Base-by-base conservation (phyloP, 257 asterid genomes). In the Penstemon eatonii region DNA sequence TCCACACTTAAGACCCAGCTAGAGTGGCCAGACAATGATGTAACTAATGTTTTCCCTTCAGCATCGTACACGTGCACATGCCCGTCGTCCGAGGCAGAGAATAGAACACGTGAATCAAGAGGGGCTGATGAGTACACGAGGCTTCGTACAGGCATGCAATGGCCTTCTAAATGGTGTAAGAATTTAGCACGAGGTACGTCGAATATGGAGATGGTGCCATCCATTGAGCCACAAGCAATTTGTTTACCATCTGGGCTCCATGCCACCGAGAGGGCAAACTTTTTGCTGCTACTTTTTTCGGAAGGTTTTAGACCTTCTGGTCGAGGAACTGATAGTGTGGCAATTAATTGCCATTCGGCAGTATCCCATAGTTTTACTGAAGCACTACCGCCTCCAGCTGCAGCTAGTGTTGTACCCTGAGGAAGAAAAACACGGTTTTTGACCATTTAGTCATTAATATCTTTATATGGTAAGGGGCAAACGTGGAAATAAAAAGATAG, bases 311-410 rank as follows among this genome's bases (percentile, higher is more conserved):
- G 47, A 44, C 86, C 86, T 83, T 89, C 99, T 7, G 96, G 91
- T 37, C 90, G 91, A 49, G 99, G 99, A 53, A 90, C 83, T 57
- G 95, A 88, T 57, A 91, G 74, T 9, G 97, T 84, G 47, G 86
- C 82, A 8, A 77, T 69, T 4, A 78, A 79, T 70, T 83, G 87
- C 99, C 99, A 94, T 40, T 82, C 85, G 6, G 90, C 85, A 33
- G 98, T 94, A 64, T 91, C 96, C 96, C 96, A 94, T 19, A 94
- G 83, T 77, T 94, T 94, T 64, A 91, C 89, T 10, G 97, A 91
- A 63, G 96, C 91, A 66, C 99, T 91, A 52, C 99, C 89, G 39
- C 99, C 99, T 77, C 99, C 99, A 25, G 99, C 97, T 74, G 91
- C 97, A 3, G 97, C 99, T 19, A 94, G 84, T n/a, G 86, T 74